Percentiles rank a stretch among this genome's conserved stretches.
Conservation (phyloP, 1,284 basidiomycete genomes). For the Phellinidium pouzarii region DNA sequence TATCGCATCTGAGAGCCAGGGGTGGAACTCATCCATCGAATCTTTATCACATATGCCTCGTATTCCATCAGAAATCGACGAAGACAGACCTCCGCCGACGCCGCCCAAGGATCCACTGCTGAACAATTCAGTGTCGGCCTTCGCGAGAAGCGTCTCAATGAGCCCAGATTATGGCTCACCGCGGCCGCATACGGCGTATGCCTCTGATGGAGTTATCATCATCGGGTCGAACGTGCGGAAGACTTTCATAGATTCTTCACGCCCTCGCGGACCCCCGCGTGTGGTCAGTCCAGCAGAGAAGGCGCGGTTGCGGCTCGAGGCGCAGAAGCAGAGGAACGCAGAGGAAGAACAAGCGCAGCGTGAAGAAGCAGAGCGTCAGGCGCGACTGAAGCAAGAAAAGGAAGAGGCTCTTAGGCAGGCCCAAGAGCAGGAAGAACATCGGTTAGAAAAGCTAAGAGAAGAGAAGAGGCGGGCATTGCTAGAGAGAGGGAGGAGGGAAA, state of each 20-base stretch:
- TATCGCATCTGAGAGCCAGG: constrained; percentile 6
- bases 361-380: constrained; percentile 48
- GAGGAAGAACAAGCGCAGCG: constrained; percentile 43
- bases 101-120: constrained; percentile 28
- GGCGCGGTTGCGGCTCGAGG: constrained; percentile 34
- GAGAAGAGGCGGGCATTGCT: constrained; percentile 43
- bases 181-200: constrained; percentile 1
- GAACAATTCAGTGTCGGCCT: constrained; percentile 5
- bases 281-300: constrained; percentile 37
- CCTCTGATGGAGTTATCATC: constrained; percentile 14
- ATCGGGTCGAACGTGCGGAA: constrained; percentile 24
- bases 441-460: constrained; percentile 40
- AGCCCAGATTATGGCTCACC: not conserved
- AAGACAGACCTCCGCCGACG: constrained; percentile 26
- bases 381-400: constrained; percentile 39
- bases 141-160: constrained; percentile 12
- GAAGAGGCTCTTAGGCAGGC: constrained; percentile 39
- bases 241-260: constrained; percentile 12
- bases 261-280: constrained; percentile 12
- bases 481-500: constrained; percentile 40
- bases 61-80: constrained; percentile 15
- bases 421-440: constrained; percentile 42
- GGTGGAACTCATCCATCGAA: not conserved
- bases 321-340: constrained; percentile 34
- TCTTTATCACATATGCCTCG: constrained; percentile 2